A percentile compares a stretch with the other conserved stretches of the same genome.
phyloP scores from a whole-genome alignment of 331 rosid genomes.

The Pyrus hybrid region DNA sequence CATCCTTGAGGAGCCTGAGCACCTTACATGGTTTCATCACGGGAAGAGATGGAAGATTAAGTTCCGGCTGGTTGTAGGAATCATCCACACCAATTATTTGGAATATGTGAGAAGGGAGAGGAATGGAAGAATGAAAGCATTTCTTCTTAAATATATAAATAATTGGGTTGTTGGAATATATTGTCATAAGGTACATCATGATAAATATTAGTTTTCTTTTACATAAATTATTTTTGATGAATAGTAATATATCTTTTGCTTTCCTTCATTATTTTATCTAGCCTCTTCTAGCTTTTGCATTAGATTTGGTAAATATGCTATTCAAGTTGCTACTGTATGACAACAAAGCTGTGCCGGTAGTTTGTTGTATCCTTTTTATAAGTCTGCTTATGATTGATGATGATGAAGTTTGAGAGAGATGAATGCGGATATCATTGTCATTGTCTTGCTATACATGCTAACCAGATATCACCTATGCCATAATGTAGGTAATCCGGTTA shows the following conservation, averaged over 20 bases:
- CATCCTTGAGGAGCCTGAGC: constrained; percentile 95
- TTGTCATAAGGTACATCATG: constrained; percentile 71
- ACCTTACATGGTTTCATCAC: constrained; percentile 89
- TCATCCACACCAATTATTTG: constrained; percentile 85
- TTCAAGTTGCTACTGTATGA: background rate
- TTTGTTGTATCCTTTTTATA: background rate
- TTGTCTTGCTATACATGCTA: background rate
- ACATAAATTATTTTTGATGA: background rate
- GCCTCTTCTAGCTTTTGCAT: background rate
- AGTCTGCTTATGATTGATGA: background rate
- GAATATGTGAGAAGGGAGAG: constrained; percentile 94
- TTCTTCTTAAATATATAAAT: constrained; percentile 56
- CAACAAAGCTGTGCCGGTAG: background rate
- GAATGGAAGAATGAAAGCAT: constrained; percentile 62
- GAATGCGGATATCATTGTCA: background rate
- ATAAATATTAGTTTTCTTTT: constrained; percentile 8
- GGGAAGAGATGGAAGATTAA: constrained; percentile 92
- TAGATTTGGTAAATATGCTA: background rate
- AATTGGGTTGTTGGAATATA: constrained; percentile 80
- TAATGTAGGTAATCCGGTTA: constrained; percentile 72
- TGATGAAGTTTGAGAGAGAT: background rate
- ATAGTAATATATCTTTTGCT: no score
- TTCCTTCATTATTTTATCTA: background rate
- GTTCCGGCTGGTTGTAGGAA: constrained; percentile 65
- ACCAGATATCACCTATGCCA: constrained; percentile 14